These are phyloP conservation scores for Stachybotrys chartarum DNA, from an alignment of 2,329 filamentous ascomycete species.

Conservation along the genomic window DNA sequence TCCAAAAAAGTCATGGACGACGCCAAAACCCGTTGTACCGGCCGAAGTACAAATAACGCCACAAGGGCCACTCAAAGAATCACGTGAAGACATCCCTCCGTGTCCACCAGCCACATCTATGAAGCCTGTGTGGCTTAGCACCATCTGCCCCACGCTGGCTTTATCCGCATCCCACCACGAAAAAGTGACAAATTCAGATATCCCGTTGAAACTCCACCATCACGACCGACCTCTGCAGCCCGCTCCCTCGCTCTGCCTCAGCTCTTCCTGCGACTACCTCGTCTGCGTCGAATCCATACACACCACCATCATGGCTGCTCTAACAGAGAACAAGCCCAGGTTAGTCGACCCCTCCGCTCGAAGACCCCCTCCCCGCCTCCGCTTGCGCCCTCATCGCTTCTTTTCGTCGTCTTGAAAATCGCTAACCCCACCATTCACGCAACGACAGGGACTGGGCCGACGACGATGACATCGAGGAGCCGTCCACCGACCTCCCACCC, in stretches of 20 bases:
- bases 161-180: slow-evolving; percentile 28
- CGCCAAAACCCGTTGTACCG: too few relatives aligned
- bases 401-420: slow-evolving; percentile 5
- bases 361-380: not conserved
- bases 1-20: too few relatives aligned
- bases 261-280: not conserved
- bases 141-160: slow-evolving; percentile 20
- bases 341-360: slow-evolving; percentile 17
- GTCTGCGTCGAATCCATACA: slow-evolving; percentile 3
- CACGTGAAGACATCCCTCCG: slow-evolving; percentile 2
- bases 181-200: slow-evolving; percentile 31
- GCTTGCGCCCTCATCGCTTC: not conserved
- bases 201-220: slow-evolving; percentile 8
- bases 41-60: too few relatives aligned
- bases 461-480: slow-evolving; percentile 81
- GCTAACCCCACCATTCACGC: slow-evolving; percentile 29
- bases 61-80: not conserved
- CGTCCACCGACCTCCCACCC: slow-evolving; percentile 63
- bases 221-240: slow-evolving; percentile 3
- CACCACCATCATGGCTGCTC: slow-evolving; percentile 29
- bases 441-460: slow-evolving; percentile 77
- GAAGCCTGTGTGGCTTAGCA: slow-evolving; percentile 16
- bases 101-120: slow-evolving; percentile 9
- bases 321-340: slow-evolving; percentile 32
- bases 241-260: not conserved